Percentiles rank a stretch among this genome's conserved stretches.
Conservation (phyloP, 2,329 filamentous ascomycete genomes). For the Rosellinia necatrix region DNA sequence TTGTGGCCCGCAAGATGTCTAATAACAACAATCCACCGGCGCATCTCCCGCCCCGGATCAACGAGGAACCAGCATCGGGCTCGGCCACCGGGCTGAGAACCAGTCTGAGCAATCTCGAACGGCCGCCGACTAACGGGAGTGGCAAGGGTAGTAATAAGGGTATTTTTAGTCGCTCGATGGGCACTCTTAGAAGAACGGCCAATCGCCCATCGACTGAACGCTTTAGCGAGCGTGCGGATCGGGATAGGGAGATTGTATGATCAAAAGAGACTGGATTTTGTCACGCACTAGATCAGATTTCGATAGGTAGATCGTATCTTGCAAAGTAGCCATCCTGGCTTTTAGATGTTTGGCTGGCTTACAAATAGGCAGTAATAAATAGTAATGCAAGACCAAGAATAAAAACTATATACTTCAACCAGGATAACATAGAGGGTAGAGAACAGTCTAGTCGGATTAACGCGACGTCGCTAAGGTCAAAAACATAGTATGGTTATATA, state of each 20-base stretch:
- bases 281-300: background rate
- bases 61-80: conserved; percentile 31
- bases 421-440: background rate
- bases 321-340: background rate
- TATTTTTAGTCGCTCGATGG: conserved; percentile 31
- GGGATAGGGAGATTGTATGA: conserved; percentile 36
- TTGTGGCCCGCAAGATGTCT: conserved; percentile 45
- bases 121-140: conserved; percentile 27
- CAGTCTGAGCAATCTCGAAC: conserved; percentile 30
- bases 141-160: conserved; percentile 23
- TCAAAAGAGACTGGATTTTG: background rate
- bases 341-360: background rate
- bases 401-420: background rate
- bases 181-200: conserved; percentile 27
- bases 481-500: no score
- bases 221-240: conserved; percentile 11
- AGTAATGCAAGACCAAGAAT: conserved; percentile 15
- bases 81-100: conserved; percentile 38
- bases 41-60: conserved; percentile 35
- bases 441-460: background rate
- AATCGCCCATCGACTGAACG: conserved; percentile 17
- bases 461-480: no score
- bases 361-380: background rate
- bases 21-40: conserved; percentile 18
- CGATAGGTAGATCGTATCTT: background rate